Conservation (phyloP, 805 yeast species). For the Debaryomyces tyrocola region DNA sequence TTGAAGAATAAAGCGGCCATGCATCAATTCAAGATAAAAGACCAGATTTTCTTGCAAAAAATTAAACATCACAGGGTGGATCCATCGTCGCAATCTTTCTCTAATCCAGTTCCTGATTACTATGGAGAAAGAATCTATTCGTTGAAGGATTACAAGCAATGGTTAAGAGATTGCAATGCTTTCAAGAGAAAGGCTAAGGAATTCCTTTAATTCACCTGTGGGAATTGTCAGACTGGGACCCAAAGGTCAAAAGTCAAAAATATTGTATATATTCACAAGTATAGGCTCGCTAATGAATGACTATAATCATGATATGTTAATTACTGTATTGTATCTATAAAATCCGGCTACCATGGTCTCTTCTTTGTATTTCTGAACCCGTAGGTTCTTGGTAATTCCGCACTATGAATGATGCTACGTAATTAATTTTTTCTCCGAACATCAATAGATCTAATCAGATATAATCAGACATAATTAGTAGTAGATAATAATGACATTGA, state of each 20-base stretch:
- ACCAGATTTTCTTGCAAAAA: conserved; percentile 71
- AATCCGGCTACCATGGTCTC: too few relatives aligned
- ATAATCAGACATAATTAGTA: too few relatives aligned
- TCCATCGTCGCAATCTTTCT: conserved; percentile 84
- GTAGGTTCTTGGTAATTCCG: too few relatives aligned
- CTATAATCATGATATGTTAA: too few relatives aligned
- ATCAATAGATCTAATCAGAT: too few relatives aligned
- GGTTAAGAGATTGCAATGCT: conserved; percentile 94
- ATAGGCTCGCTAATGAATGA: not conserved
- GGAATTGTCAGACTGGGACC: not conserved
- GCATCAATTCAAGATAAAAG: conserved; percentile 55
- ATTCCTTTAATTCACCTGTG: conserved; percentile 45
- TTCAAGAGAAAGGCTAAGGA: conserved; percentile 80
- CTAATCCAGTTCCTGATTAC: conserved; percentile 97
- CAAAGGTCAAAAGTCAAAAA: not conserved
- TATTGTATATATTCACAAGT: not conserved
- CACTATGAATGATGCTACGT: too few relatives aligned
- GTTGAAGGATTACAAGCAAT: conserved; percentile 81
- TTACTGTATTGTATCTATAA: too few relatives aligned
- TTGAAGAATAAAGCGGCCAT: conserved; percentile 49
- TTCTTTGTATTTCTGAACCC: too few relatives aligned
- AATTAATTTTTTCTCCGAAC: too few relatives aligned
- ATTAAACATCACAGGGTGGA: conserved; percentile 82
- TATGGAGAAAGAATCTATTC: conserved; percentile 95
- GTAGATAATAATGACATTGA: conserved; percentile 17